Percentiles rank a stretch among this genome's conserved stretches.
Conservation (phyloP, 495 filamentous ascomycete species). For the Massariosphaeria phaeospora region DNA sequence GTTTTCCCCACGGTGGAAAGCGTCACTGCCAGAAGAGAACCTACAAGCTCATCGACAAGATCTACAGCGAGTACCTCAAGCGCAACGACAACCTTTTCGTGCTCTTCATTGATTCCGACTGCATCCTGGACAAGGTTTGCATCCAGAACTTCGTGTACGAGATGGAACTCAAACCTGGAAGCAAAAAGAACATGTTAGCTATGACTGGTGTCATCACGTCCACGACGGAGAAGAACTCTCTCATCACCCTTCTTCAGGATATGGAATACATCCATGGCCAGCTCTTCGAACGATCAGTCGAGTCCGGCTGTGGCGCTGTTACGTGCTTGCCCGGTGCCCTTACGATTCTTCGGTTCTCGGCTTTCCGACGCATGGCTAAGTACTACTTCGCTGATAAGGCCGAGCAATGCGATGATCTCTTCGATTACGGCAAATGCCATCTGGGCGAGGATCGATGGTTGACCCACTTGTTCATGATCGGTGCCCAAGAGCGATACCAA, state of each 20-base stretch:
- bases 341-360: constrained; percentile 93
- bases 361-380: constrained; percentile 94
- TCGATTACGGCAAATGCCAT: constrained; percentile 95
- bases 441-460: constrained; percentile 96
- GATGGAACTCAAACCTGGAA: constrained; percentile 96
- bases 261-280: constrained; percentile 99
- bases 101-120: constrained; percentile 97
- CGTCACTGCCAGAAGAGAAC: constrained; percentile 89
- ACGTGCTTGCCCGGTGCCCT: constrained; percentile 93
- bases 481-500: constrained; percentile 84
- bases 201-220: constrained; percentile 98
- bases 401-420: constrained; percentile 91
- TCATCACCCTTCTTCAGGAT: constrained; percentile 91
- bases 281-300: constrained; percentile 92
- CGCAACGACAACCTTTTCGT: constrained; percentile 91
- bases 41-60: constrained; percentile 89
- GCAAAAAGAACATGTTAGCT: constrained; percentile 87
- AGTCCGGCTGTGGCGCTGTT: constrained; percentile 91
- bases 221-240: constrained; percentile 80
- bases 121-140: constrained; percentile 87
- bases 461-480: constrained; percentile 98
- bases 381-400: constrained; percentile 99
- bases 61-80: constrained; percentile 85
- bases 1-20: constrained; percentile 92
- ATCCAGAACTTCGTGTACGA: constrained; percentile 98